Base-by-base conservation (phyloP, 1,139 yeast species). In the Entelexis paramagnoliae region DNA sequence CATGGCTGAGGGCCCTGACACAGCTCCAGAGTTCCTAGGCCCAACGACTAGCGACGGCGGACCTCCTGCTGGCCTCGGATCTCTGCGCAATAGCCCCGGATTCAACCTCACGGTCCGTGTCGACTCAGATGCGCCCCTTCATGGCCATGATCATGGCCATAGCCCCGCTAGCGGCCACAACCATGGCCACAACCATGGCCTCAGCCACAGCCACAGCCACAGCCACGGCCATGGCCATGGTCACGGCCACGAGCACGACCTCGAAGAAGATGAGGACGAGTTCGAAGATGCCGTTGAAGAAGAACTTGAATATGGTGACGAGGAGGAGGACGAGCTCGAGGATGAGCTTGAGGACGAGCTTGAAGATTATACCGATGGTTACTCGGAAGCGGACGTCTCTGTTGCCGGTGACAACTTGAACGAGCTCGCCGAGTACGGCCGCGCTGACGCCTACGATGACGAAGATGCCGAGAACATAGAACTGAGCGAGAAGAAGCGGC, bases 401-500 rank as follows among this genome's bases (percentile, higher is more conserved):
- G 56, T 17, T 7, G 17, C 54, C 10, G 58, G 56, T 8, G 62
- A 60, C 20, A 59, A 54, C n/a, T 62, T 52, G 26, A 63, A 53
- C 10, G 65, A 62, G 26, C 62, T 57, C 20, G 63, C 63, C 8
- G 49, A 48, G 9, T 45, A 44, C 40, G 46, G 59, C 7, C 59
- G 63, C 22, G 64, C 61, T n/a, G 60, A 61, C 11, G 62, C 60
- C 17, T 64, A 60, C 16, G 71, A 67, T 17, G 62, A 60, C 22
- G 65, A 62, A n/a, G 65, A 63, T 13, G 68, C 65, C 7, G 72
- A 68, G 39, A 72, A n/a, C n/a, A n/a, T n/a, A n/a, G n/a, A n/a
- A n/a, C n/a, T 63, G 16, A 28, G 40, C 10, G 55, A 52, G 33
- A 82, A 78, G 58, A 83, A 78, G 58, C 76, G 86, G 52, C 70